Base-by-base conservation (phyloP, 2,329 filamentous ascomycete species). In the Blastomyces gilchristii region DNA sequence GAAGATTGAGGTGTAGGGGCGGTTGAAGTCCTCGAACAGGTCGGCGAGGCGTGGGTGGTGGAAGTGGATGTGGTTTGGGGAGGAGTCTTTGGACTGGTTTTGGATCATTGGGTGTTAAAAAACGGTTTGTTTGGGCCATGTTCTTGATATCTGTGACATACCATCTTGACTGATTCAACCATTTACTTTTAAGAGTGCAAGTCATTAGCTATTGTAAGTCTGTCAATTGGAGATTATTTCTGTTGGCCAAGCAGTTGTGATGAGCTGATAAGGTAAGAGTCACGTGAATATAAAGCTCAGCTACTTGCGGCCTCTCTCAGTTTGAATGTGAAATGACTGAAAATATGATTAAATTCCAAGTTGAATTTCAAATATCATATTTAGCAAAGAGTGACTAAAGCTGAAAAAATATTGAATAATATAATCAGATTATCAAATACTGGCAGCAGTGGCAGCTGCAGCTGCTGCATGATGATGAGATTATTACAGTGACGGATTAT, bases 11-110 rank as follows among this genome's bases (percentile, higher is more conserved):
- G 75, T 75, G 62, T 79, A 74, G 2, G 78, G 78, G 31, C 77
- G 77, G 41, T 77, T 79, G 69, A 80, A 80, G 70, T 79, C 79
- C 73, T 81, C 79, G 69, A 80, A 80, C 67, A 78, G 72, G 68
- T 81, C 79, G 60, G 79, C 79, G 52, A 79, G 74, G 14, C 76
- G 77, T 3, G 79, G 76, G 39, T 79, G 74, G 70, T 77, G 76
- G 72, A 80, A 75, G 73, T 81, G 79, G 62, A 81, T 70, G 68
- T 80, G 73, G 39, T 77, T 79, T 65, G 74, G 70, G 65, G 79
- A 79, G 68, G 79, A 80, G 70, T 81, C 79, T 76, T 79, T 80
- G 69, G 78, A 79, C 79, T 80, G 67, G 50, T 64, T 64, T 47
- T 53, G 57, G 54, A 58, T 16, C 34, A 37, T 54, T 54, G 31